Evolutionary conservation across 73 alveolate genomes (phyloP).

Genomic region (Paraurostyla sp.): DNA sequence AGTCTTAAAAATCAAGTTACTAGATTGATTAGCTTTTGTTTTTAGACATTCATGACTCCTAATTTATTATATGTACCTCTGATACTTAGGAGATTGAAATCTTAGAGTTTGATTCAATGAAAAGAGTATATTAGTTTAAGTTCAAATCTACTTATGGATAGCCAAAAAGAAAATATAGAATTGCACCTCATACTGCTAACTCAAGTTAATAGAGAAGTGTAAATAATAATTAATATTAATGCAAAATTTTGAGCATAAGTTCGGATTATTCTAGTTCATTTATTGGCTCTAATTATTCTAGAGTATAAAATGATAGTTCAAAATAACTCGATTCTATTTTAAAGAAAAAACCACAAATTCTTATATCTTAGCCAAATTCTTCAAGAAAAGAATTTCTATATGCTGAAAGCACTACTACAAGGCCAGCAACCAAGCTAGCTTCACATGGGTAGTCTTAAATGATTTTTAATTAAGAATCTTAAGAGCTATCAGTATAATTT

Average conservation of each 20-base stretch:
- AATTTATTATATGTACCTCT: background rate
- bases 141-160: constrained; percentile 8
- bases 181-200: no score
- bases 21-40: constrained; percentile 1
- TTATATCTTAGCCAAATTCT: background rate
- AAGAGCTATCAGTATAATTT: background rate
- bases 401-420: no score
- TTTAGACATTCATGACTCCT: background rate
- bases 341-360: background rate
- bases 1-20: background rate
- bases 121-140: background rate
- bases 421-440: constrained; percentile 13
- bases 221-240: no score
- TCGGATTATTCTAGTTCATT: no score
- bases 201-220: no score
- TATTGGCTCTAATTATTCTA: no score
- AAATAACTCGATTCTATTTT: no score
- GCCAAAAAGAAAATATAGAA: background rate
- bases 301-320: no score
- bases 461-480: background rate
- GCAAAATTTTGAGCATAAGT: no score
- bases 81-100: constrained; percentile 38
- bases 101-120: background rate
- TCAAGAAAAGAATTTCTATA: background rate
- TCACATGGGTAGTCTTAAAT: background rate